Base-by-base conservation (phyloP, 2,329 filamentous ascomycete species). In the Microcyclosporella mali region DNA sequence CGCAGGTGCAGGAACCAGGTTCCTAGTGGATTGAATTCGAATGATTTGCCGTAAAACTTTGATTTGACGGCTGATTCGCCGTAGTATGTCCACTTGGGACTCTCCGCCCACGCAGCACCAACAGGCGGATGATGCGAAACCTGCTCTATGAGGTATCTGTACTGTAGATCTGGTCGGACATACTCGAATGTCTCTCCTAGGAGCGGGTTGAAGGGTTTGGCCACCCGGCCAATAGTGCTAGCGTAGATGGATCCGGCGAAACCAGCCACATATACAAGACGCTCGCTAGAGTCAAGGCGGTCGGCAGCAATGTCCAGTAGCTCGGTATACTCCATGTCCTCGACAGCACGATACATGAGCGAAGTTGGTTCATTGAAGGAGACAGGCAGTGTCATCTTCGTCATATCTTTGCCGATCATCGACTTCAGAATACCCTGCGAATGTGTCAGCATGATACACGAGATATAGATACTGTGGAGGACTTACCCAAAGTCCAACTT, bases 351-450 rank as follows among this genome's bases (percentile, higher is more conserved):
- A 66, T 97, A 92, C 7, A 98, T 76, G 10, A 98, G 72, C 4
- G 92, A 97, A 0, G 92, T 98, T 0, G 92, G 92, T 66, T 98
- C 92, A 67, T 98, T 98, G 72, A 98, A 97, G 0, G 92, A 95
- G 2, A 98, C 92, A 0, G 92, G 92, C 15, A 98, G 71, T 0
- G 92, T 97, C 90, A 98, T 98, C 72, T 94, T 97, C 29, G 92
- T 97, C 92, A 98, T 97, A 62, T 98, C 92, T 65, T 98, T 97
- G 51, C 92, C 92, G 66, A 98, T 95, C 92, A 98, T 97, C 16
- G 90, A 97, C 70, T 97, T 98, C 51, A 98, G 71, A 56, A 98
- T 95, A 53, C 85, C 84, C 89, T 95, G 52, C 1, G 6, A 17
- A 21, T 1, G 28, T 9, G 51, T 68, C 47, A 67, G 62, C 41